Percentiles rank a stretch among this genome's conserved stretches.
These are phyloP conservation scores for Aspergillus sergii DNA, from an alignment of 2,329 filamentous ascomycete species.

Conservation along the genomic window DNA sequence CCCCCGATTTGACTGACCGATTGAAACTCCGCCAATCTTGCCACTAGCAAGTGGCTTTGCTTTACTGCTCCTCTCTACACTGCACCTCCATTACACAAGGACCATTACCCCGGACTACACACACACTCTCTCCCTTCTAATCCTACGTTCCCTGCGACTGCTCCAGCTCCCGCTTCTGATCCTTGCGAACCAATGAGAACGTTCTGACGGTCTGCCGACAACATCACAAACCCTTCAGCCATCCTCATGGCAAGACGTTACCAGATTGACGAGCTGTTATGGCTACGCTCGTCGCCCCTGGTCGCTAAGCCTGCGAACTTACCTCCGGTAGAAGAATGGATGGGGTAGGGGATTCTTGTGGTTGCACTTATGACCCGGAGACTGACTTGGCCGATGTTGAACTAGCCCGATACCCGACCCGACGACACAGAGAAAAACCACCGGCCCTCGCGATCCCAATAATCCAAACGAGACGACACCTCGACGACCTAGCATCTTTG, in stretches of 20 bases:
- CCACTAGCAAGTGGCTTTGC: slow-evolving; percentile 19
- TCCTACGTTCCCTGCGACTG: slow-evolving; percentile 8
- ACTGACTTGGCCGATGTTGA: slow-evolving; percentile 25
- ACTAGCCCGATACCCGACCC: slow-evolving; percentile 46
- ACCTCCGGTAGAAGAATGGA: slow-evolving; percentile 90
- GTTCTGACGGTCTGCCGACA: slow-evolving; percentile 25
- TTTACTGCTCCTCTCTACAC: slow-evolving; percentile 2
- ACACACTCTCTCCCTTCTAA: background rate
- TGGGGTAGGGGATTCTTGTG: slow-evolving; percentile 68
- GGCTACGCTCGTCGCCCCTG: slow-evolving; percentile 78
- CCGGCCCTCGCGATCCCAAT: slow-evolving; percentile 38
- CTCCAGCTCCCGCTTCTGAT: slow-evolving; percentile 8
- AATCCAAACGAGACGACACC: slow-evolving; percentile 37
- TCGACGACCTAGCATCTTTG: slow-evolving; percentile 46
- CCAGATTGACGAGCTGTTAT: slow-evolving; percentile 72
- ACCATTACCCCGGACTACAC: slow-evolving; percentile 1
- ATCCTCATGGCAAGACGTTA: slow-evolving; percentile 62
- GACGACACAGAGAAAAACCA: slow-evolving; percentile 41
- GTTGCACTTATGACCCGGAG: slow-evolving; percentile 14
- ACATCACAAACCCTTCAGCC: slow-evolving; percentile 20
- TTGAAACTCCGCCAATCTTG: slow-evolving; percentile 18
- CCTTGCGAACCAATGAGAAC: slow-evolving; percentile 31
- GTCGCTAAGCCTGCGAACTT: slow-evolving; percentile 77
- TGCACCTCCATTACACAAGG: slow-evolving; percentile 8
- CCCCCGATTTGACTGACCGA: slow-evolving; percentile 14